Conservation (phyloP, 257 asterid species). For the Verbena officinalis region DNA sequence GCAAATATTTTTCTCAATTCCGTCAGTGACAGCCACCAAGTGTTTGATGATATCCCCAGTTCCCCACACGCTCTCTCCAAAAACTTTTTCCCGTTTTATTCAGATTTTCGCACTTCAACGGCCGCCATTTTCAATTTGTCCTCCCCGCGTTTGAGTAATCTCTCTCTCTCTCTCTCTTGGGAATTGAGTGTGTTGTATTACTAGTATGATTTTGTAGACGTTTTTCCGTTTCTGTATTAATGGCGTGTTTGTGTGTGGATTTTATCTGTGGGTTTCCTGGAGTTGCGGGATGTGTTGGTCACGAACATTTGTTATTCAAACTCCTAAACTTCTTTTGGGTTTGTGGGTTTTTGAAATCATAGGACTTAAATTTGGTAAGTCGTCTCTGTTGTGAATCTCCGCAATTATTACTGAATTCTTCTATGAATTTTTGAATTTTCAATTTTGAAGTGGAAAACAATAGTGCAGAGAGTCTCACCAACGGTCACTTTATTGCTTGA, state of each 20-base stretch:
- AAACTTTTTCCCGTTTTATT: background rate
- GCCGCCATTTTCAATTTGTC: conserved; percentile 19
- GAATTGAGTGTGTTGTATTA: background rate
- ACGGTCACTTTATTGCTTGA: conserved; percentile 45
- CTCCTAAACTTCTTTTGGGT: conserved; percentile 6
- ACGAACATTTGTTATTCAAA: conserved; percentile 1
- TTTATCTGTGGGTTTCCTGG: background rate
- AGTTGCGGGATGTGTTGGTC: conserved; percentile 11
- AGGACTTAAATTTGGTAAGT: conserved; percentile 35
- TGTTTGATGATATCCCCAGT: background rate
- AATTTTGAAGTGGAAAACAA: conserved; percentile 25
- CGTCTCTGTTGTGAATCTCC: conserved; percentile 16
- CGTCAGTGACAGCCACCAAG: background rate
- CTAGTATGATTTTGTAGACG: conserved; percentile 16
- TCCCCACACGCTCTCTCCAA: background rate
- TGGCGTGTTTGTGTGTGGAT: conserved; percentile 11
- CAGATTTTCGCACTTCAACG: conserved; percentile 23
- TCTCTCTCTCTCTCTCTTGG: conserved; percentile 13
- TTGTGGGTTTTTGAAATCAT: conserved; percentile 21
- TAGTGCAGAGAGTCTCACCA: conserved; percentile 21
- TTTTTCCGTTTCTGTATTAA: conserved; percentile 16
- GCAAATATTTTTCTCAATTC: background rate
- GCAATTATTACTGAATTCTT: conserved; percentile 9
- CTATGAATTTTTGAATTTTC: conserved; percentile 16
- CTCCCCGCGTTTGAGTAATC: conserved; percentile 1